Conservation (phyloP, 805 yeast genomes). For the Hanseniaspora meyeri region DNA sequence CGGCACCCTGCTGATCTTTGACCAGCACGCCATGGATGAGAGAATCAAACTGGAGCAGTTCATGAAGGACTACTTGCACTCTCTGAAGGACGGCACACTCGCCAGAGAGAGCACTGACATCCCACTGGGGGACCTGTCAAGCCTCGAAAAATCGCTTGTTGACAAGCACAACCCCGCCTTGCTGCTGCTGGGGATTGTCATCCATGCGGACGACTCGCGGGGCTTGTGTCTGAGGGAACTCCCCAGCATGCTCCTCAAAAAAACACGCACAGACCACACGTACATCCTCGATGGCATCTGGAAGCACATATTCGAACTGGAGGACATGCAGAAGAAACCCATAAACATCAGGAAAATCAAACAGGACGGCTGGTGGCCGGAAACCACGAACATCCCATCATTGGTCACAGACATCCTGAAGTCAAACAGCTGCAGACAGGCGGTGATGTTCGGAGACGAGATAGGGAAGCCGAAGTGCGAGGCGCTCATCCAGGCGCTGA, state of each 20-base stretch:
- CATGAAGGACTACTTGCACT: constrained; percentile 29
- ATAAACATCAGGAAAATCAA: not conserved
- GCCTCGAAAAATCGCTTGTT: constrained; percentile 28
- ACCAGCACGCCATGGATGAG: constrained; percentile 83
- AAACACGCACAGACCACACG: constrained; percentile 22
- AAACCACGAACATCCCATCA: constrained; percentile 36
- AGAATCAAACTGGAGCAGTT: constrained; percentile 48
- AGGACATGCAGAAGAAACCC: constrained; percentile 20
- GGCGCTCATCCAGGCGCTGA: constrained; percentile 32
- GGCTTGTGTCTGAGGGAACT: constrained; percentile 30
- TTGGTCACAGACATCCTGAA: constrained; percentile 40
- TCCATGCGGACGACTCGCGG: constrained; percentile 15
- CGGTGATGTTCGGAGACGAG: constrained; percentile 59
- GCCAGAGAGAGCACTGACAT: not conserved
- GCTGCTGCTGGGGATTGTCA: constrained; percentile 35
- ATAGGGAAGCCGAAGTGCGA: constrained; percentile 36
- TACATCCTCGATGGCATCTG: constrained; percentile 31
- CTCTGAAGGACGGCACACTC: not conserved
- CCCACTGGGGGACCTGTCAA: constrained; percentile 17
- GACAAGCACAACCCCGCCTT: constrained; percentile 24
- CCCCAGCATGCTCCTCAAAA: constrained; percentile 33
- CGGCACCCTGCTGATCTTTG: constrained; percentile 35
- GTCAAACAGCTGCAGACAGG: constrained; percentile 53
- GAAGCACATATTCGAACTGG: constrained; percentile 36
- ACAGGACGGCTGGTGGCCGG: constrained; percentile 30